Conservation (phyloP, 768 basidiomycete genomes). For the Fistulinella prunicolor region DNA sequence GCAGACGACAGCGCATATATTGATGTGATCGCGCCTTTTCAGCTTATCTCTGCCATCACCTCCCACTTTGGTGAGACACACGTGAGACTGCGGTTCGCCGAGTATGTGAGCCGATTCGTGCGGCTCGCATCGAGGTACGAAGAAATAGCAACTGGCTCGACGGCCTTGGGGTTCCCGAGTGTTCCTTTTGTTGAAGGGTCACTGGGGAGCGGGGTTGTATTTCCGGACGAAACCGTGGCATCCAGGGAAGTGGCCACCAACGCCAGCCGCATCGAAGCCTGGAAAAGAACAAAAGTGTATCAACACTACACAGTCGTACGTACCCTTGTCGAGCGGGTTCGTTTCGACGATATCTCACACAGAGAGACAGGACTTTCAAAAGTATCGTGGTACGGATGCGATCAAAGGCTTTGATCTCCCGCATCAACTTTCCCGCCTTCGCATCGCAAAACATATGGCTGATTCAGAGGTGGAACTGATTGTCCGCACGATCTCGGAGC, state of each 20-base stretch:
- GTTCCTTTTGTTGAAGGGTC: conserved; percentile 41
- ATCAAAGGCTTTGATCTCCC: conserved; percentile 80
- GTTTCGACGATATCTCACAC: conserved; percentile 7
- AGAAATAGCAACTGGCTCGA: conserved; percentile 70
- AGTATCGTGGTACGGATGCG: conserved; percentile 48
- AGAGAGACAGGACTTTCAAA: conserved; percentile 61
- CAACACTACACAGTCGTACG: conserved; percentile 66
- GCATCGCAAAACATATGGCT: conserved; percentile 65
- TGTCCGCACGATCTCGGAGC: conserved; percentile 67
- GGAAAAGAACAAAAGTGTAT: conserved; percentile 84
- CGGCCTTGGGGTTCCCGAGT: conserved; percentile 72
- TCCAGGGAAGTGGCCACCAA: conserved; percentile 72
- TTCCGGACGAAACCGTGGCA: conserved; percentile 66
- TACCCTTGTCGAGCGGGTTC: background rate
- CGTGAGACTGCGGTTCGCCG: conserved; percentile 85
- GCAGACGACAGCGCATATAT: background rate
- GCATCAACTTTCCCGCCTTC: conserved; percentile 83
- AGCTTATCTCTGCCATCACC: conserved; percentile 82
- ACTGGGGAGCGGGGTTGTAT: conserved; percentile 81
- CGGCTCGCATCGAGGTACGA: conserved; percentile 89
- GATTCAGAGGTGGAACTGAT: conserved; percentile 76
- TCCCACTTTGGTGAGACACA: conserved; percentile 88
- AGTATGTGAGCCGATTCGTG: conserved; percentile 86
- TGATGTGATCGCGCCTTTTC: background rate
- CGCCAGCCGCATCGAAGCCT: conserved; percentile 87